Base-by-base conservation (phyloP, 495 filamentous ascomycete genomes). In the Hypoxylon lenormandii region DNA sequence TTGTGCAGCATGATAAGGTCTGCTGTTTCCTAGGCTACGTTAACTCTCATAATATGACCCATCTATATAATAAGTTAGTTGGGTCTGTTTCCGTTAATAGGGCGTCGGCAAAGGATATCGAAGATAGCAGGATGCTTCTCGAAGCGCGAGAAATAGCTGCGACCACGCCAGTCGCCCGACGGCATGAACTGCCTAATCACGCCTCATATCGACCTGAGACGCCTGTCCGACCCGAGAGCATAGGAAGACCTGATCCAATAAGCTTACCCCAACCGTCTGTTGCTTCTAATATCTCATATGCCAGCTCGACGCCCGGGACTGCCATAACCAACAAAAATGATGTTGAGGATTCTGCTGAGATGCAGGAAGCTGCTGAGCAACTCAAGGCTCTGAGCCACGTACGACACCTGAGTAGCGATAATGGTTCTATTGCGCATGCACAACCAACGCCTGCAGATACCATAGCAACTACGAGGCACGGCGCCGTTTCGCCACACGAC, bases 361-460 rank as follows among this genome's bases (percentile, higher is more conserved):
- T 87, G 83, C 81, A 85, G 43, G 83, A 86, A 72, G 85, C 85
- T 42, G 85, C 85, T 10, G 83, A 85, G 63, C 85, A 86, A 71
- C 78, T 87, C 23, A 86, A 86, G 64, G 83, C 83, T 23, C 64
- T 87, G n/a, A 86, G 84, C 57, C 84, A 87, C 61, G 82, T 86
- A 36, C 78, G 84, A 18, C 82, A 80, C 54, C 57, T 79, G 18
- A 81, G 80, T 52, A 82, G 81, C 37, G 83, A 83, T 8, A 69
- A 69, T 1, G 58, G 66, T 40, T 48, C 79, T 42, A 72, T 55
- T 43, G 52, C 60, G 53, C 75, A 65, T 22, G 37, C 60, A 46
- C 70, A 68, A 36, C 45, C 65, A 12, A 70, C 49, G 1, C 55
- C 69, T 13, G 45, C 40, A 16, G 74, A 69, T 28, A 37, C 49